These are phyloP conservation scores for Sphagnum tenellum DNA, from an alignment of 225 moss, liverwort and hornwort genomes.

Conservation along the genomic window DNA sequence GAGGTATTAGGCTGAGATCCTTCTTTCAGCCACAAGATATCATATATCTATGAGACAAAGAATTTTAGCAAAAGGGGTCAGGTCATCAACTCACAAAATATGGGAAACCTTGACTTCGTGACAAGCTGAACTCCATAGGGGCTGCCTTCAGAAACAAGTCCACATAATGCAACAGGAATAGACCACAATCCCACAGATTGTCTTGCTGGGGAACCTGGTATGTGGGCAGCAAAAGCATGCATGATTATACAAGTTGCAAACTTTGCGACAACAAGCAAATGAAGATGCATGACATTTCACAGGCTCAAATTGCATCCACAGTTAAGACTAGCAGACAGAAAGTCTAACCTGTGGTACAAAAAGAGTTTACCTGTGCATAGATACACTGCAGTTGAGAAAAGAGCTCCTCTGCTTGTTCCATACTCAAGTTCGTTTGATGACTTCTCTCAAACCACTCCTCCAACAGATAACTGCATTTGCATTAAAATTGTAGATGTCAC, in stretches of 20 bases:
- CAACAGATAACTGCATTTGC: conserved; percentile 40
- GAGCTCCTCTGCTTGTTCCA: conserved; percentile 15
- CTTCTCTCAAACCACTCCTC: conserved; percentile 47
- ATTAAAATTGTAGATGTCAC: too few relatives aligned
- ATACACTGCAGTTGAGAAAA: conserved; percentile 30
- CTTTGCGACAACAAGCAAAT: too few relatives aligned
- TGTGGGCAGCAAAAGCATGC: too few relatives aligned
- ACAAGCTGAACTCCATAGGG: conserved; percentile 26
- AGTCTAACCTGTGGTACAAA: too few relatives aligned
- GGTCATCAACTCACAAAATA: conserved; percentile 35
- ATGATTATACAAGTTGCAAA: too few relatives aligned
- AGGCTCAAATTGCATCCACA: too few relatives aligned
- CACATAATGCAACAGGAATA: conserved; percentile 57
- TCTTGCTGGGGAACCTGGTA: conserved; percentile 51
- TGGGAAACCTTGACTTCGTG: conserved; percentile 21
- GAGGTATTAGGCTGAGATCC: too few relatives aligned
- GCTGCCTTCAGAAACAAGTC: conserved; percentile 43
- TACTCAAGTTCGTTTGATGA: conserved; percentile 8
- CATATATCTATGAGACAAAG: not conserved
- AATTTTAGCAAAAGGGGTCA: not conserved
- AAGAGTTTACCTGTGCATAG: conserved; percentile 30
- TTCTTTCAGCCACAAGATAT: too few relatives aligned
- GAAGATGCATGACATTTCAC: too few relatives aligned
- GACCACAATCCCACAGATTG: conserved; percentile 52
- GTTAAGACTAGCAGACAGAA: too few relatives aligned